phyloP scores from a whole-genome alignment of 2,329 filamentous ascomycete genomes.

The Exophiala sideris region DNA sequence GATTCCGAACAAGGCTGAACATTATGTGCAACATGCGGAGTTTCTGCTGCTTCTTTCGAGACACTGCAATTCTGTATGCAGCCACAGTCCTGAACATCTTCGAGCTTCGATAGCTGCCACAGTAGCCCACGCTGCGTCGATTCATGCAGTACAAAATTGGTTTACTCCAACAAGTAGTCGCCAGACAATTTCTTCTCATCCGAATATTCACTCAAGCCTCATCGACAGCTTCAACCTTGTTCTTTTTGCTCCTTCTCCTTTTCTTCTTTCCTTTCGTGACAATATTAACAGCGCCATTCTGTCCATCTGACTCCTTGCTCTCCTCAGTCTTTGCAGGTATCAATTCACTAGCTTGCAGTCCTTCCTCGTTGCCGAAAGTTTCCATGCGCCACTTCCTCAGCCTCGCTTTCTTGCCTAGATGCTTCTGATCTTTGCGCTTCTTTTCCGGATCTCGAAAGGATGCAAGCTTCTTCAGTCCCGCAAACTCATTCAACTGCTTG shows the following conservation, averaged over 20 bases:
- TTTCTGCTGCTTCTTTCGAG: too few relatives aligned
- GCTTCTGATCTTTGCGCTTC: constrained; percentile 85
- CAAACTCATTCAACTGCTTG: constrained; percentile 80
- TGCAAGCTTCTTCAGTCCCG: constrained; percentile 90
- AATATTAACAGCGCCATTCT: constrained; percentile 39
- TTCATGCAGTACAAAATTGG: neutral
- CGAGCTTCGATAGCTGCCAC: too few relatives aligned
- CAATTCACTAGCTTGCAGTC: constrained; percentile 31
- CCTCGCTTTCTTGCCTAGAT: constrained; percentile 86
- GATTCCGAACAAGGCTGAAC: too few relatives aligned
- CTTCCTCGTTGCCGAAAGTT: constrained; percentile 61
- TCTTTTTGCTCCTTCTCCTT: constrained; percentile 42
- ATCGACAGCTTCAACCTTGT: constrained; percentile 8
- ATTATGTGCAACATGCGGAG: too few relatives aligned
- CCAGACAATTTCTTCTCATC: neutral
- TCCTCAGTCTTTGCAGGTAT: constrained; percentile 19
- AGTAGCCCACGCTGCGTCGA: too few relatives aligned
- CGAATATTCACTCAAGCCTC: constrained; percentile 3
- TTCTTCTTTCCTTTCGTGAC: constrained; percentile 44
- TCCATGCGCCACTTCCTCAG: constrained; percentile 79
- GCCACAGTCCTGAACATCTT: too few relatives aligned
- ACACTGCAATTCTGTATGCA: too few relatives aligned
- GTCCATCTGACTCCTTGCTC: constrained; percentile 23
- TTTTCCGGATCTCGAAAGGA: constrained; percentile 83
- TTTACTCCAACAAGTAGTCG: neutral